Evolutionary conservation across 2,329 filamentous ascomycete genomes (phyloP), one percentile per base, ranked within the genome.

Genomic region (Microsporum audouinii): DNA sequence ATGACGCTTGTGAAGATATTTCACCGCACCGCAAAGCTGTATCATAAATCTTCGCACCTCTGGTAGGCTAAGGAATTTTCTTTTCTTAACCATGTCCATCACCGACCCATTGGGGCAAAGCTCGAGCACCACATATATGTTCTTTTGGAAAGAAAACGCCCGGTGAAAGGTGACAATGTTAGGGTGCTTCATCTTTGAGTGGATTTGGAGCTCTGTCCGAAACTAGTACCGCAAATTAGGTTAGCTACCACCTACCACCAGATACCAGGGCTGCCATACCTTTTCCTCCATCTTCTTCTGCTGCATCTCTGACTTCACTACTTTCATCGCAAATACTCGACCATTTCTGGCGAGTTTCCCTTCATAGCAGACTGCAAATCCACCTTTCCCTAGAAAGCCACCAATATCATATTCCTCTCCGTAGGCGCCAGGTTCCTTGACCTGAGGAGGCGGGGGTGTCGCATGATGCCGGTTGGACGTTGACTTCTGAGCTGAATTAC

Each of bases 81-180:
- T 83, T 69, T 88, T 89, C 77, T 95, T 95, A 65, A 97, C 89
- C 86, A 96, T 95, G 71, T 97, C 94, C 85, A 96, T 96, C 17
- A 99, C 83, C 23, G 91, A 96, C 53, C 94, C 94, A 71, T 97
- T 97, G 59, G 90, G 87, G 73, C 94, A 99, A 51, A 99, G 79
- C 72, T 99, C 92, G 33, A 99, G 81, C 55, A 97, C 88, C 57
- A 99, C 88, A 69, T 95, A 99, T 62, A 94, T 97, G 72, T 87
- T 91, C 65, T 84, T 86, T 66, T 90, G 82, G 73, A 91, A 95
- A 10, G 91, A 88, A 72, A 99, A 99, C 38, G 94, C 94, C 67
- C 92, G 86, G 69, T 95, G 85, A 73, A 99, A 99, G 68, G 92
- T 88, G 65, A 99, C 94, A 66, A 99, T 92, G 73, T 96, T 96